Evolutionary conservation across 352 stramenopile species (phyloP), one percentile per base, ranked within the genome.

Genomic region (Aphanomyces euteiches): DNA sequence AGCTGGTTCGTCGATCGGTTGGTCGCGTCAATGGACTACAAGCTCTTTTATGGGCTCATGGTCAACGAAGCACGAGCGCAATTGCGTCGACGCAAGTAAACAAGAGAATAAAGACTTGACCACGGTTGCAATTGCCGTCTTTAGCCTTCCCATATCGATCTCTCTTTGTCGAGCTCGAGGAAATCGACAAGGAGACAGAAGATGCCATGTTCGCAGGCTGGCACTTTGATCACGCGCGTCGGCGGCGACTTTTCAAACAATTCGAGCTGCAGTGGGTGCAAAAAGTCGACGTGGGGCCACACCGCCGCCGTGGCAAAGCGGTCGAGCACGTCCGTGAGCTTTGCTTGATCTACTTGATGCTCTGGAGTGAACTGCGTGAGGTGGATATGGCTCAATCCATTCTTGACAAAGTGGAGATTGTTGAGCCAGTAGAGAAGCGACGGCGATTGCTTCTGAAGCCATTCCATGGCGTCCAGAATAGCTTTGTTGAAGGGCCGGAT

Each of bases 31-130:
- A 90, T 93, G 82, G 82, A 91, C 67, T 93, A 89, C 74, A 87
- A 90, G 57, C 76, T 89, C 47, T 91, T 93, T 59, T 89, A 89
- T 74, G 80, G 81, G 0, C 82, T 93, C 69, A 91, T 90, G 79
- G 72, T 89, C 56, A 93, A 93, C 74, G 82, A 93, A 66, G 81
- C 84, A 13, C 79, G 83, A 37, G 15, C 39, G 40, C 64, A 71
- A 19, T 37, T 71, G 10, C 59, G 59, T 41, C 40, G 59, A 28
- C 59, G 59, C 10, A 67, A 67, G 21, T 67, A 67, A 50, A 53
- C 12, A 48, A 7, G 2, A 34, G 28, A 28, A 28, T 28, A 2
- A 28, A 28, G 28, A 28, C 28, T 28, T 28, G 28, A 28, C 28
- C 28, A 28, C 2, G 28, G 28, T 28, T 28, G 28, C 28, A 2